Percentiles rank a stretch among this genome's conserved stretches.
Conservation (phyloP, 2,329 filamentous ascomycete genomes). For the Raffaelea ambrosiae region DNA sequence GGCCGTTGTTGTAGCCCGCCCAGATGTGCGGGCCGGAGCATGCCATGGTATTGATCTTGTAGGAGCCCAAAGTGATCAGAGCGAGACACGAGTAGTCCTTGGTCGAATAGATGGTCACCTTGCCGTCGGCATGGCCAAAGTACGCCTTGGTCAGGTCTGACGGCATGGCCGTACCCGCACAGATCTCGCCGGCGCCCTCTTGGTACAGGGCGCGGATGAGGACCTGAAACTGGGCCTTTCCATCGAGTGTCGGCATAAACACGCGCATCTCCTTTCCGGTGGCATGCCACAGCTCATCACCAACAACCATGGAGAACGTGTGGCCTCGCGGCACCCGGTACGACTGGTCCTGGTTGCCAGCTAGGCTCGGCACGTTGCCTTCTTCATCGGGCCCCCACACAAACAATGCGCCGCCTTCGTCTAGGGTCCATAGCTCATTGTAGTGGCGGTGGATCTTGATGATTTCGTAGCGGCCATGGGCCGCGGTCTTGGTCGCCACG, state of each 20-base stretch:
- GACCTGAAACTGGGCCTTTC: conserved; percentile 65
- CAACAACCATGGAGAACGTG: conserved; percentile 82
- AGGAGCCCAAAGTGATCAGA: conserved; percentile 78
- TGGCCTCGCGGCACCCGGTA: conserved; percentile 75
- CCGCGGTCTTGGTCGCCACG: conserved; percentile 56
- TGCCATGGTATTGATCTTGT: conserved; percentile 85
- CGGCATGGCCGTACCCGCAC: conserved; percentile 68
- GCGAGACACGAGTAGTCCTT: conserved; percentile 69
- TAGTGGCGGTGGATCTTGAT: conserved; percentile 78
- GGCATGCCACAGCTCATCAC: conserved; percentile 78
- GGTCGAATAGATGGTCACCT: conserved; percentile 85
- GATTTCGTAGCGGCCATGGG: conserved; percentile 72
- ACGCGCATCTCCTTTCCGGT: conserved; percentile 80
- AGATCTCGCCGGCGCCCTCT: conserved; percentile 75
- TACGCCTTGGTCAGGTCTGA: conserved; percentile 73
- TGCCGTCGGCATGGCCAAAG: conserved; percentile 88
- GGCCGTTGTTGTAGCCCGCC: conserved; percentile 92
- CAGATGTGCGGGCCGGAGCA: conserved; percentile 78
- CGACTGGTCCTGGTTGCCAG: conserved; percentile 60
- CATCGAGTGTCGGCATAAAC: conserved; percentile 64
- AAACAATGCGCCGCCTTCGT: conserved; percentile 78
- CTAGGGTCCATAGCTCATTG: conserved; percentile 88
- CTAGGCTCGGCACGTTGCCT: conserved; percentile 60
- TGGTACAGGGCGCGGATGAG: conserved; percentile 62
- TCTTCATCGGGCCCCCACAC: conserved; percentile 74